These are phyloP conservation scores for Termitomyces sp. DNA, from an alignment of 1,284 basidiomycete genomes.

Conservation along the genomic window DNA sequence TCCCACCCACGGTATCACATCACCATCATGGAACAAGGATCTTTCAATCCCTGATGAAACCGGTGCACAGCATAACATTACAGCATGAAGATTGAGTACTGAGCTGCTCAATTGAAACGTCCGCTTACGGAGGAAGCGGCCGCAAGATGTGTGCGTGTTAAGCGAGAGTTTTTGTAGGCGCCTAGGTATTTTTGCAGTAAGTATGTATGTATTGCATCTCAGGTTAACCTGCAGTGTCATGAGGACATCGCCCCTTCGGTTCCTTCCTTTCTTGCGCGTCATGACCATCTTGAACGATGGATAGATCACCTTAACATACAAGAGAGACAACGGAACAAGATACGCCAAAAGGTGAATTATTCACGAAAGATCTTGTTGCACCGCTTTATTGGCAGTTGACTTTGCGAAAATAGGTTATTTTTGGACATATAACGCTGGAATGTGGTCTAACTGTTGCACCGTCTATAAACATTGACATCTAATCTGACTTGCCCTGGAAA, in stretches of 20 bases:
- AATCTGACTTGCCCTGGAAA: conserved; percentile 27
- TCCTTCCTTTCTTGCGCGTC: not conserved
- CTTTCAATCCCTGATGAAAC: conserved; percentile 4
- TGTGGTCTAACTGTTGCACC: conserved; percentile 4
- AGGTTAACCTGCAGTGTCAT: not conserved
- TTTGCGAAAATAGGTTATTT: not conserved
- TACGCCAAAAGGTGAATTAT: not conserved
- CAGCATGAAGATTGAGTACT: not conserved
- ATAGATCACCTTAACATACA: not conserved
- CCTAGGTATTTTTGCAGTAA: no score
- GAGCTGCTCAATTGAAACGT: not conserved
- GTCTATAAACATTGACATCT: conserved; percentile 18
- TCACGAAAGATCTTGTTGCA: not conserved
- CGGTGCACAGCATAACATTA: not conserved
- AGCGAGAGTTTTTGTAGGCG: not conserved
- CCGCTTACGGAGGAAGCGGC: not conserved
- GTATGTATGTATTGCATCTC: not conserved
- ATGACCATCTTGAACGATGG: not conserved
- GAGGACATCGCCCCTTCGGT: not conserved
- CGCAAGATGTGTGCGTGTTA: not conserved
- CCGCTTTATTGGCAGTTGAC: not conserved
- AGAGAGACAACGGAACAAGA: not conserved
- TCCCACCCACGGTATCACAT: conserved; percentile 4
- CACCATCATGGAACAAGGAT: not conserved
- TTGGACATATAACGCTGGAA: not conserved